Conservation (phyloP, 768 basidiomycete genomes). For the Asterophora lycoperdoides region DNA sequence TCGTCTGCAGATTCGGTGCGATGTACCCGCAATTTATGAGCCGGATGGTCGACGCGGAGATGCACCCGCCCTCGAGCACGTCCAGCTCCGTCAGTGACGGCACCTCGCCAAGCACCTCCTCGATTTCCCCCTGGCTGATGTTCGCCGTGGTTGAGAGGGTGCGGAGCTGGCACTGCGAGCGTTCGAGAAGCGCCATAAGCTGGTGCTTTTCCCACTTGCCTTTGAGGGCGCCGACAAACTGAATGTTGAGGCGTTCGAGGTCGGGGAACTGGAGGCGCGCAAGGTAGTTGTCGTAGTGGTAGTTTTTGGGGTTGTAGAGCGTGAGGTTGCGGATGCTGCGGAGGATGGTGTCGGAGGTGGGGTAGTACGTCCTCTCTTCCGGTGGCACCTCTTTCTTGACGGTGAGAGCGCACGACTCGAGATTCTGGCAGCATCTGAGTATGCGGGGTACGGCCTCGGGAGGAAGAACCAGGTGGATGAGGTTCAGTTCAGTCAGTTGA, state of each 20-base stretch:
- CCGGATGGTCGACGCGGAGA: conserved; percentile 11
- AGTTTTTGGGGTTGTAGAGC: conserved; percentile 11
- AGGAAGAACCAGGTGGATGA: conserved; percentile 6
- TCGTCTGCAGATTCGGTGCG: conserved; percentile 2
- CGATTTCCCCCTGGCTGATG: conserved; percentile 9
- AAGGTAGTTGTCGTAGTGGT: conserved; percentile 10
- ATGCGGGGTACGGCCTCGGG: neutral
- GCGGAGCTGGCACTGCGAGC: neutral
- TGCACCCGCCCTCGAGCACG: conserved; percentile 6
- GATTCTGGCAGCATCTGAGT: neutral
- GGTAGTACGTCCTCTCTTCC: neutral
- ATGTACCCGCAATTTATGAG: conserved; percentile 8
- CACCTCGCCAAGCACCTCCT: conserved; percentile 10
- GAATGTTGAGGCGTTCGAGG: conserved; percentile 6
- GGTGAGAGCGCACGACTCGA: conserved; percentile 6
- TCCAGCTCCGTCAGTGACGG: conserved; percentile 9
- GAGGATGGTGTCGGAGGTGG: neutral
- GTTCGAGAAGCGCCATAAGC: neutral
- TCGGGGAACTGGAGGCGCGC: conserved; percentile 5
- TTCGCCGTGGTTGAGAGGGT: conserved; percentile 3
- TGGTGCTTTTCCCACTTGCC: conserved; percentile 10
- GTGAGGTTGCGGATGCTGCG: conserved; percentile 8
- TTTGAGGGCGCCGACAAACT: neutral
- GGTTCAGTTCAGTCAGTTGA: conserved; percentile 9
- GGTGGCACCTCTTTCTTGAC: conserved; percentile 1